A percentile compares a stretch with the other conserved stretches of the same genome.
These are phyloP conservation scores for Castanospermum australe DNA, from an alignment of 306 rosid genomes.

Conservation along the genomic window DNA sequence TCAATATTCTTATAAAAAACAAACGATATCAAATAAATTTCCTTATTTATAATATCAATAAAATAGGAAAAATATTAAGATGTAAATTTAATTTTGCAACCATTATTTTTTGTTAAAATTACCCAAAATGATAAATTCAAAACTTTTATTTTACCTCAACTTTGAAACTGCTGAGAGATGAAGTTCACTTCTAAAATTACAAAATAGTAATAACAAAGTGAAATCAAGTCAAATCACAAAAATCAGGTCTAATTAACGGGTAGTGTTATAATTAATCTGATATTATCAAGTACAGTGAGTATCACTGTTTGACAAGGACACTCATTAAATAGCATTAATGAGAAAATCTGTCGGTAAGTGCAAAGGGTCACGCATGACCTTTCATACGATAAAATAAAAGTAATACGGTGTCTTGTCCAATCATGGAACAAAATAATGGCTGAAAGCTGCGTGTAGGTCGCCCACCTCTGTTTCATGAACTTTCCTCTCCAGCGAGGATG, in stretches of 20 bases:
- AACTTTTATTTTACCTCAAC: too few relatives aligned
- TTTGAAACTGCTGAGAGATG: too few relatives aligned
- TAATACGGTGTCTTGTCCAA: slow-evolving; percentile 14
- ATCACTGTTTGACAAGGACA: neutral
- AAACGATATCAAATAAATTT: too few relatives aligned
- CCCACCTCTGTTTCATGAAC: neutral
- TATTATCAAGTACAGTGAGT: neutral
- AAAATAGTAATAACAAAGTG: too few relatives aligned
- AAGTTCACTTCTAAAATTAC: too few relatives aligned
- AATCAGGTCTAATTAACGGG: too few relatives aligned
- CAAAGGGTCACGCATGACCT: neutral
- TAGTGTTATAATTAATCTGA: neutral
- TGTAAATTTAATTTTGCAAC: neutral
- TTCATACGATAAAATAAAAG: slow-evolving; percentile 6
- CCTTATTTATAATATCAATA: neutral
- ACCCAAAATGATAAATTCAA: neutral
- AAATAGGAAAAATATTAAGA: neutral
- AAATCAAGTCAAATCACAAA: too few relatives aligned
- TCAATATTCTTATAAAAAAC: too few relatives aligned
- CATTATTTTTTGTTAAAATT: neutral
- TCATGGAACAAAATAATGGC: slow-evolving; percentile 21
- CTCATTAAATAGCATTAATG: neutral
- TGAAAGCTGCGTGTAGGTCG: neutral
- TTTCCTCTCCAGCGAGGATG: neutral
- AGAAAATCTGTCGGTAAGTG: neutral